A percentile compares a stretch with the other conserved stretches of the same genome.
These are phyloP conservation scores for Neltuma alba DNA, from an alignment of 306 rosid genomes.

Conservation along the genomic window DNA sequence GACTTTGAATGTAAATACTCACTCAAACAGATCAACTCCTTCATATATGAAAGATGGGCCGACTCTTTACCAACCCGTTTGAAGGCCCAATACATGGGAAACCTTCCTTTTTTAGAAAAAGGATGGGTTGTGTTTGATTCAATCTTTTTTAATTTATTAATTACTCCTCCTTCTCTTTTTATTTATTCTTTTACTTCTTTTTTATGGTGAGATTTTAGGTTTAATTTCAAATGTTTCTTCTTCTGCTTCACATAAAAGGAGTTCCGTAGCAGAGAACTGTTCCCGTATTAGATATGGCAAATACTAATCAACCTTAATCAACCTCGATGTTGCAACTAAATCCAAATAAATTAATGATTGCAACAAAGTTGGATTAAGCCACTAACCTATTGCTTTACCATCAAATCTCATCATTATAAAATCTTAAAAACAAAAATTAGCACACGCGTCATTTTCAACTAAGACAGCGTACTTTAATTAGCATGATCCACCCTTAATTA, in stretches of 20 bases:
- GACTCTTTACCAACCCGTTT: background rate
- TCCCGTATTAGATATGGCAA: background rate
- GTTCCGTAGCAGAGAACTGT: background rate
- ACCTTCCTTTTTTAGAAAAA: background rate
- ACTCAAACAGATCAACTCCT: background rate
- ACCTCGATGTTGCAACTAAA: background rate
- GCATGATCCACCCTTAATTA: background rate
- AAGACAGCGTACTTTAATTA: background rate
- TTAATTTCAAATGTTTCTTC: background rate
- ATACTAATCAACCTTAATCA: background rate
- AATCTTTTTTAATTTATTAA: background rate
- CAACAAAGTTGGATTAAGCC: slow-evolving; percentile 22
- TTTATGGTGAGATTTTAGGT: background rate
- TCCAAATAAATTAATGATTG: slow-evolving; percentile 8
- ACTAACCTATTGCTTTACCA: slow-evolving; percentile 8
- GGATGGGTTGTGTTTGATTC: background rate
- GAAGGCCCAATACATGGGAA: background rate
- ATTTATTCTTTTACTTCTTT: background rate
- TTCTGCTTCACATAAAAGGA: background rate
- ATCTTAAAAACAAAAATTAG: background rate
- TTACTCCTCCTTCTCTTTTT: background rate
- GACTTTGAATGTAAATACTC: background rate
- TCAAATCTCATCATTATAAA: slow-evolving; percentile 13
- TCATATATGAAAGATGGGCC: background rate
- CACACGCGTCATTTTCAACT: slow-evolving; percentile 22